Conservation (phyloP, 768 basidiomycete genomes). For the Mycena galopus region DNA sequence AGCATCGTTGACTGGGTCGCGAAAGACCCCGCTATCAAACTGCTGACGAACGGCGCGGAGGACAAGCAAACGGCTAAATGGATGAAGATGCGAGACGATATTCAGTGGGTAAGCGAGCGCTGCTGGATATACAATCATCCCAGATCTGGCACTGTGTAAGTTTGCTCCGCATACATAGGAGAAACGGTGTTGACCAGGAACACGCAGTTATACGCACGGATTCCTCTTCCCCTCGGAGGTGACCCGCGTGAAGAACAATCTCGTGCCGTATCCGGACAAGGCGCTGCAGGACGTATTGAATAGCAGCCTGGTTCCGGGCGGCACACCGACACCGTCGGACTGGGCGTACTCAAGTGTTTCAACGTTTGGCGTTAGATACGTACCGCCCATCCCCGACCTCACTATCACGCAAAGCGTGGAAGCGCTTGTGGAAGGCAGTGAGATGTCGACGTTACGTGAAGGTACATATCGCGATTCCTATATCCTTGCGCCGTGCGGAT, state of each 20-base stretch:
- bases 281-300: conserved; percentile 51
- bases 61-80: conserved; percentile 95
- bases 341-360: conserved; percentile 90
- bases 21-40: conserved; percentile 76
- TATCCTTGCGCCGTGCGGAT: neutral
- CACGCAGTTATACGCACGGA: conserved; percentile 87
- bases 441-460: conserved; percentile 80
- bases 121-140: conserved; percentile 99
- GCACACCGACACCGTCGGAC: conserved; percentile 62
- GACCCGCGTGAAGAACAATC: conserved; percentile 70
- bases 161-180: conserved; percentile 34
- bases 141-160: conserved; percentile 91
- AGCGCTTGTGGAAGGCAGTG: conserved; percentile 92
- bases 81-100: conserved; percentile 80
- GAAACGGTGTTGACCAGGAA: conserved; percentile 18
- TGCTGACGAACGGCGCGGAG: conserved; percentile 83
- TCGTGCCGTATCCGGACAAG: conserved; percentile 66
- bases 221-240: conserved; percentile 95
- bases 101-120: conserved; percentile 92
- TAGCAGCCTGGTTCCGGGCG: conserved; percentile 43
- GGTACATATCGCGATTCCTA: conserved; percentile 53
- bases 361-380: conserved; percentile 84
- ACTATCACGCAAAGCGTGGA: conserved; percentile 82
- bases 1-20: conserved; percentile 90
- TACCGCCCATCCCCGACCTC: conserved; percentile 75